Conservation (phyloP, 83 land plant genomes). For the Isoetes engelmannii region DNA sequence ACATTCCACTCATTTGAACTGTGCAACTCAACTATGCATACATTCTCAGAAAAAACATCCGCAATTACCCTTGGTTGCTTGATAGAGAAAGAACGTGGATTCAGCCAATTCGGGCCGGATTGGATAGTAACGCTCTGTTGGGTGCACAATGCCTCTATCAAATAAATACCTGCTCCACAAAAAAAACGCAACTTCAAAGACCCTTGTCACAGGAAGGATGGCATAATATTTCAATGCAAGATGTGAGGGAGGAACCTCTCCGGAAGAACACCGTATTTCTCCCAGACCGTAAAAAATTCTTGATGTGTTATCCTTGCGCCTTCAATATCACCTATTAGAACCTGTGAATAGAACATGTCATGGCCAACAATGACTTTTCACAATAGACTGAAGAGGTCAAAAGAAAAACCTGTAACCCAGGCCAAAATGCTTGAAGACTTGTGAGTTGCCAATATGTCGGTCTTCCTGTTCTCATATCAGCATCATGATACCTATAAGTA, state of each 20-base stretch:
- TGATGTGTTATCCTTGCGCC: conserved; percentile 81
- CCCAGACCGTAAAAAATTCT: conserved; percentile 67
- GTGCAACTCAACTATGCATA: too few species aligned
- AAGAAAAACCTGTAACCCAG: conserved; percentile 59
- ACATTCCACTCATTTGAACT: too few species aligned
- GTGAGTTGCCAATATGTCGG: conserved; percentile 93
- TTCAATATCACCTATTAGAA: conserved; percentile 69
- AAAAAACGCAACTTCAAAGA: neutral
- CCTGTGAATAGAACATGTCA: conserved; percentile 30
- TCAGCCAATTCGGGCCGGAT: conserved; percentile 89
- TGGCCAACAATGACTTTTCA: neutral
- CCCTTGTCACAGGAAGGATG: neutral
- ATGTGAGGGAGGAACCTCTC: conserved; percentile 48
- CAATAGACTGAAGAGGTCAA: neutral
- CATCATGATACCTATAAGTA: conserved; percentile 69
- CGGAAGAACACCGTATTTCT: conserved; percentile 78
- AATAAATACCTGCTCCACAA: conserved; percentile 56
- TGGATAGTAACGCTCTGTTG: conserved; percentile 92
- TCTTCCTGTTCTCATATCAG: conserved; percentile 79
- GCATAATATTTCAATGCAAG: neutral
- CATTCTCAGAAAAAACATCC: too few species aligned
- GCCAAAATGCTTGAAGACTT: conserved; percentile 94
- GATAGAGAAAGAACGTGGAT: conserved; percentile 85
- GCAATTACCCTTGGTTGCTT: conserved; percentile 76
- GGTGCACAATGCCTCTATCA: conserved; percentile 70